Evolutionary conservation across 2,329 filamentous ascomycete species (phyloP).

Genomic region (Paramyrothecium sp.): DNA sequence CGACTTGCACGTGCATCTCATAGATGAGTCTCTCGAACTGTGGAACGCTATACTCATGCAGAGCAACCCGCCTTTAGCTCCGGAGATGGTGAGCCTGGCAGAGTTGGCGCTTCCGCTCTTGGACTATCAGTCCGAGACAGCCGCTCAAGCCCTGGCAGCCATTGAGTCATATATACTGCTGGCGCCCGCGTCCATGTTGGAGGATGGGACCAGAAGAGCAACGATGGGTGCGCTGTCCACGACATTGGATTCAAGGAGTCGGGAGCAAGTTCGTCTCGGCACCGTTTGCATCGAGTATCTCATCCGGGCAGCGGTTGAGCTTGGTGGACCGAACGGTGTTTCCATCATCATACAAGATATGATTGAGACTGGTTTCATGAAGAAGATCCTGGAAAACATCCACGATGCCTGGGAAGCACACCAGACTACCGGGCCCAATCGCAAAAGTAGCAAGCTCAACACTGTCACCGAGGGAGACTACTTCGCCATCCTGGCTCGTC

Average conservation of each 20-base stretch:
- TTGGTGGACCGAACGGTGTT: constrained; percentile 62
- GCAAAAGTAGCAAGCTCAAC: constrained; percentile 66
- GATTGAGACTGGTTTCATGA: constrained; percentile 60
- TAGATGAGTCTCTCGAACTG: constrained; percentile 89
- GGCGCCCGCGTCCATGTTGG: constrained; percentile 65
- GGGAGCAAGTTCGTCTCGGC: constrained; percentile 58
- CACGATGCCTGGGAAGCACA: constrained; percentile 70
- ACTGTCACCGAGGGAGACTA: constrained; percentile 81
- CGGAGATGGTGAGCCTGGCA: constrained; percentile 62
- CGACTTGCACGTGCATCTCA: constrained; percentile 73
- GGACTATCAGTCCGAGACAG: constrained; percentile 63
- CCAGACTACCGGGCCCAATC: constrained; percentile 79
- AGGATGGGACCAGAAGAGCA: constrained; percentile 51
- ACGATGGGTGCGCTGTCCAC: constrained; percentile 48
- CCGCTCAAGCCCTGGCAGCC: constrained; percentile 60
- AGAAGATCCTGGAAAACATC: constrained; percentile 63
- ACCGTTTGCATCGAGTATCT: constrained; percentile 63
- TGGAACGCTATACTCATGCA: constrained; percentile 76
- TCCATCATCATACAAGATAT: constrained; percentile 65
- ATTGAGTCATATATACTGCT: constrained; percentile 70
- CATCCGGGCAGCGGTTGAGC: constrained; percentile 59
- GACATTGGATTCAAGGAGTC: constrained; percentile 50
- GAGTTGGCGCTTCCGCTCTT: constrained; percentile 65
- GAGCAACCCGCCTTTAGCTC: constrained; percentile 58
- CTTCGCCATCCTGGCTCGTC: constrained; percentile 75